Percentiles rank a stretch among this genome's conserved stretches.
Evolutionary conservation across 2,329 filamentous ascomycete genomes (phyloP).

Genomic region (Myriosclerotinia duriaeana): DNA sequence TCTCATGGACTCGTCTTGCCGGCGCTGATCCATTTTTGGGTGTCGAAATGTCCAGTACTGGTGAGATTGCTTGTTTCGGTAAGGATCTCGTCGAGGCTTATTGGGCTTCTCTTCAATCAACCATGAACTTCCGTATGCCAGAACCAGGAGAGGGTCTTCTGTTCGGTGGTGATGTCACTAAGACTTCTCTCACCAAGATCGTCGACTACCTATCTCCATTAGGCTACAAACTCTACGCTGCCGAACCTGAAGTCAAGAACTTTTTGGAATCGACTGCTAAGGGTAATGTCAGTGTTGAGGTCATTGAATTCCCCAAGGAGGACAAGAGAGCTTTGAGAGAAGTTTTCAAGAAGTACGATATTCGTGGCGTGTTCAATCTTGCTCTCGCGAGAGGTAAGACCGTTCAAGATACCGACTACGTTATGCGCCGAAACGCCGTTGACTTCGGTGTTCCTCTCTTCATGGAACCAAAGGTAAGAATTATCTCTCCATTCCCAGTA

Average conservation of each 20-base stretch:
- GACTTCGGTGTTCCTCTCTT: slow-evolving; percentile 98
- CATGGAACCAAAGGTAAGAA: slow-evolving; percentile 88
- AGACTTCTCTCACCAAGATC: slow-evolving; percentile 70
- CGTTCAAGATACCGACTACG: slow-evolving; percentile 88
- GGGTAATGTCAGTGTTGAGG: slow-evolving; percentile 69
- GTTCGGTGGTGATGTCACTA: slow-evolving; percentile 79
- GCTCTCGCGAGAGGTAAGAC: slow-evolving; percentile 81
- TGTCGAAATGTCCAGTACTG: slow-evolving; percentile 95
- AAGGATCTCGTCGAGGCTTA: slow-evolving; percentile 95
- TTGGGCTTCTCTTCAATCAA: slow-evolving; percentile 93
- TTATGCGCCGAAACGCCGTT: slow-evolving; percentile 97
- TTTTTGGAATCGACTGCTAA: slow-evolving; percentile 74
- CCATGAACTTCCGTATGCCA: slow-evolving; percentile 98
- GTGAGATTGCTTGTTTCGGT: slow-evolving; percentile 98
- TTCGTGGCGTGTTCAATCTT: slow-evolving; percentile 93
- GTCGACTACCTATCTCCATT: slow-evolving; percentile 86
- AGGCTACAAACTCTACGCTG: slow-evolving; percentile 92
- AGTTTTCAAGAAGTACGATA: slow-evolving; percentile 96
- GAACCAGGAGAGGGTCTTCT: slow-evolving; percentile 93
- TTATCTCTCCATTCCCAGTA: not conserved
- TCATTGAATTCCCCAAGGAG: slow-evolving; percentile 94
- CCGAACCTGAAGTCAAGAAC: slow-evolving; percentile 75
- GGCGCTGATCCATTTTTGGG: slow-evolving; percentile 97
- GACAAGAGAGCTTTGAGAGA: slow-evolving; percentile 94
- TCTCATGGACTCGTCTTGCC: slow-evolving; percentile 97